Base-by-base conservation (phyloP, 345 rosid genomes). In the Citrus cavaleriei region DNA sequence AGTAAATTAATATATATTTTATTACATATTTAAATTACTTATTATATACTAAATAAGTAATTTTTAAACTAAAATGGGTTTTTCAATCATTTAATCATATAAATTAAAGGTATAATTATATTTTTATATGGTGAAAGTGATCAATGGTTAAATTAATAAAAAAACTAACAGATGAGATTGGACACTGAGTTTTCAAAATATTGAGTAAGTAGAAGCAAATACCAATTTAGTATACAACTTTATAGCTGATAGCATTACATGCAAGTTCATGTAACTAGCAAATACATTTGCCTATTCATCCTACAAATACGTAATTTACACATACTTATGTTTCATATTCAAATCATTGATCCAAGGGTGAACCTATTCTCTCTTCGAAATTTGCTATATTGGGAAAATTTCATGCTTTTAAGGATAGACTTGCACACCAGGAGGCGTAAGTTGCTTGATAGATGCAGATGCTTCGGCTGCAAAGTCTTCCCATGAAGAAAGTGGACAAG, bases 371-470 rank as follows among this genome's bases (percentile, higher is more conserved):
- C 46, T 21, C 34, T 46, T 18, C 14, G 14, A 22, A 34, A 16
- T 34, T 70, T 32, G 5, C 54, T 5, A 24, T 2, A 49, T 49
- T 7, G 18, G 30, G 78, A 4, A 49, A 58, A 46, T 12, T 12
- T 8, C 24, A 66, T 28, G 68, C 63, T 67, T 73, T 81, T 73
- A 84, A 3, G 94, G 93, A 81, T 91, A 85, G 42, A 92, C 86
- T 81, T 79, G 85, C 55, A 19, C 73, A 74, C 99, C 99, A 40
- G n/a, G 85, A 87, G 49, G 91, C 86, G 66, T 91, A 93, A 0
- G 99, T 93, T 49, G 93, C 94, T 25, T 77, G 6, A 92, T 86
- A 6, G 88, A 84, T 38, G 91, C 86, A 57, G 87, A 86, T 25
- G 82, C 93, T 65, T 87, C 92, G 6, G 79, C 77, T 5, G 87